Conservation (phyloP, 139 green algal species). For the Haematococcus lacustris region DNA sequence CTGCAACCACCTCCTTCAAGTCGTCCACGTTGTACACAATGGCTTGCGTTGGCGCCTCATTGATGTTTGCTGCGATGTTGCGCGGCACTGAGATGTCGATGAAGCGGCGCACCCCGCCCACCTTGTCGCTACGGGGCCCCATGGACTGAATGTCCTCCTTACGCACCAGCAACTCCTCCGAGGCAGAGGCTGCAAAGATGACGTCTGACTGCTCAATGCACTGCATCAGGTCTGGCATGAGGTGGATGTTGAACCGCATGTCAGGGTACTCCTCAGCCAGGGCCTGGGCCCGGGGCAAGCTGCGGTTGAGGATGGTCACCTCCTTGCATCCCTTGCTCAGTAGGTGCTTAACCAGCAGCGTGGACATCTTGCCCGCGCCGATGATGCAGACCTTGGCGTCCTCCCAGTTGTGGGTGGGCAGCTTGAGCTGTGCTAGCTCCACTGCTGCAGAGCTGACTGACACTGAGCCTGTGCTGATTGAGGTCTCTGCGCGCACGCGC, state of each 20-base stretch:
- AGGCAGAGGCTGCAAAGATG: constrained; percentile 88
- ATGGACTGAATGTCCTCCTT: constrained; percentile 64
- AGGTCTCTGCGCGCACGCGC: constrained; percentile 90
- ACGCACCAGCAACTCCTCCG: constrained; percentile 78
- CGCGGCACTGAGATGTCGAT: constrained; percentile 96
- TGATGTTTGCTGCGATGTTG: constrained; percentile 86
- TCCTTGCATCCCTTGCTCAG: constrained; percentile 87
- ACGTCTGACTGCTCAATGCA: constrained; percentile 74
- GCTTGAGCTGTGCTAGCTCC: constrained; percentile 95
- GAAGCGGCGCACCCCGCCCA: constrained; percentile 86
- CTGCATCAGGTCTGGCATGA: constrained; percentile 88
- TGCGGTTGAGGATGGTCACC: constrained; percentile 91
- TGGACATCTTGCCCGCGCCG: constrained; percentile 93
- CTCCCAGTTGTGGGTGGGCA: constrained; percentile 76
- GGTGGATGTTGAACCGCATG: constrained; percentile 84
- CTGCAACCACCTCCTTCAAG: constrained; percentile 94
- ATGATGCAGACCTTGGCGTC: constrained; percentile 90
- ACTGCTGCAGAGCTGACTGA: constrained; percentile 91
- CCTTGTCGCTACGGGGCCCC: constrained; percentile 33
- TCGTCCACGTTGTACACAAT: constrained; percentile 99
- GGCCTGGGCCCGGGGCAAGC: constrained; percentile 73
- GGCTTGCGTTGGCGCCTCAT: constrained; percentile 42
- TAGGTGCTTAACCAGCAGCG: constrained; percentile 97
- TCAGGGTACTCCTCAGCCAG: constrained; percentile 94
- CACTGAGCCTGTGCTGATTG: constrained; percentile 89